Evolutionary conservation across 2,329 filamentous ascomycete species (phyloP).

Genomic region (Cladosporium sp.): DNA sequence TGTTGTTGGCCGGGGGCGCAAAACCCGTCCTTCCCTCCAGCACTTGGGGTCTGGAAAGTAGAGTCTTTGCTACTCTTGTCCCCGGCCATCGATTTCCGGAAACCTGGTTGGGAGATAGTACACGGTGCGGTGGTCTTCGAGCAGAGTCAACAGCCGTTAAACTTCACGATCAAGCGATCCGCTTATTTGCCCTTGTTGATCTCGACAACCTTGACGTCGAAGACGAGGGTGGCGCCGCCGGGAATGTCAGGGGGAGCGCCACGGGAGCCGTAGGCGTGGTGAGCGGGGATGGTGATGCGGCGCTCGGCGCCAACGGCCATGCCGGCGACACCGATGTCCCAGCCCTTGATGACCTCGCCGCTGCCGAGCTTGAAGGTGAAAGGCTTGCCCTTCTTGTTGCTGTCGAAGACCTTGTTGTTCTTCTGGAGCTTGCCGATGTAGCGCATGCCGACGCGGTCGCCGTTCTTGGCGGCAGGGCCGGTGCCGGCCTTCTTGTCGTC

Average conservation of each 20-base stretch:
- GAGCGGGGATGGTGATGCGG: constrained; percentile 79
- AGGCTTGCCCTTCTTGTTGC: constrained; percentile 98
- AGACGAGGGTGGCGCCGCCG: constrained; percentile 81
- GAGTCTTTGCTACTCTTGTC: constrained; percentile 14
- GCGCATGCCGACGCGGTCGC: constrained; percentile 84
- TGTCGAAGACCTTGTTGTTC: constrained; percentile 92
- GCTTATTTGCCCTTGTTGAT: constrained; percentile 37
- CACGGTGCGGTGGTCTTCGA: constrained; percentile 2
- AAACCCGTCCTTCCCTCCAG: constrained; percentile 33
- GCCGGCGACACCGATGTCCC: constrained; percentile 89
- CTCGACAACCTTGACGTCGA: constrained; percentile 60
- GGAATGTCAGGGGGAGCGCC: constrained; percentile 72
- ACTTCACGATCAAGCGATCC: background rate
- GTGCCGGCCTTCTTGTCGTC: constrained; percentile 92
- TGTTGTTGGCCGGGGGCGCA: background rate
- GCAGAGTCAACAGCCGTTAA: too few relatives aligned
- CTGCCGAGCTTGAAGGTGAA: constrained; percentile 93
- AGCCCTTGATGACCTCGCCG: constrained; percentile 97
- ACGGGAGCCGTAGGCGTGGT: constrained; percentile 85
- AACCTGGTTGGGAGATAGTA: constrained; percentile 6
- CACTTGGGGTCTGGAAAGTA: constrained; percentile 30
- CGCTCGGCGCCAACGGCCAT: constrained; percentile 94
- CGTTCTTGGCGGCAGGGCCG: constrained; percentile 80
- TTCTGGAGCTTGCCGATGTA: constrained; percentile 92
- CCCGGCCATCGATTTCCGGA: background rate